Conservation (phyloP, 2,329 filamentous ascomycete species). For the Cladophialophora carrionii region DNA sequence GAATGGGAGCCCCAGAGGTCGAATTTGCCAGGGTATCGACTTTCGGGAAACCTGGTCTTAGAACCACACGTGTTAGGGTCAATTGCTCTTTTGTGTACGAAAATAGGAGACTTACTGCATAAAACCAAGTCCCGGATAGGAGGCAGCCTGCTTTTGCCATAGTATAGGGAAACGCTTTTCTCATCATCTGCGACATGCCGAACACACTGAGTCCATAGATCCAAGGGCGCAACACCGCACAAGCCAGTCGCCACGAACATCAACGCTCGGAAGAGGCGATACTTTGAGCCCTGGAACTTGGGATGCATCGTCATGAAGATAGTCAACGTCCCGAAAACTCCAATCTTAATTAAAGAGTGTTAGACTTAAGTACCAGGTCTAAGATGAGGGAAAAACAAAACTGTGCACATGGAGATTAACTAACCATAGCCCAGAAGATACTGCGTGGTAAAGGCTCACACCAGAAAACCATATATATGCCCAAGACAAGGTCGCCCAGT, state of each 20-base stretch:
- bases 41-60: slow-evolving; percentile 19
- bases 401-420: slow-evolving; percentile 15
- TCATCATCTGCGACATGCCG: slow-evolving; percentile 40
- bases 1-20: slow-evolving; percentile 33
- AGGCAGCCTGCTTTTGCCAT: slow-evolving; percentile 37
- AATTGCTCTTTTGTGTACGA: slow-evolving; percentile 23
- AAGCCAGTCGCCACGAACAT: slow-evolving; percentile 36
- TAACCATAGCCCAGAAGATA: slow-evolving; percentile 29
- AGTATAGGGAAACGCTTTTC: slow-evolving; percentile 38
- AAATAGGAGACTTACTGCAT: slow-evolving; percentile 38
- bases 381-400: slow-evolving; percentile 15
- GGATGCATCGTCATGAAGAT: slow-evolving; percentile 32
- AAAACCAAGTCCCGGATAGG: slow-evolving; percentile 39
- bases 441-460: slow-evolving; percentile 26
- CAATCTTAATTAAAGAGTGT: slow-evolving; percentile 18
- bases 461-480: slow-evolving; percentile 31
- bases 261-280: slow-evolving; percentile 38
- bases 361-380: slow-evolving; percentile 9
- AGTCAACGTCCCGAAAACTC: slow-evolving; percentile 21
- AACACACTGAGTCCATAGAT: slow-evolving; percentile 41
- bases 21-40: slow-evolving; percentile 35
- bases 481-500: slow-evolving; percentile 25
- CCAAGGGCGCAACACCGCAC: slow-evolving; percentile 37
- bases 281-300: slow-evolving; percentile 36
- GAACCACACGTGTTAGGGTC: slow-evolving; percentile 31